These are phyloP conservation scores for Cladosporium oxysporum DNA, from an alignment of 2,329 filamentous ascomycete genomes.

Conservation along the genomic window DNA sequence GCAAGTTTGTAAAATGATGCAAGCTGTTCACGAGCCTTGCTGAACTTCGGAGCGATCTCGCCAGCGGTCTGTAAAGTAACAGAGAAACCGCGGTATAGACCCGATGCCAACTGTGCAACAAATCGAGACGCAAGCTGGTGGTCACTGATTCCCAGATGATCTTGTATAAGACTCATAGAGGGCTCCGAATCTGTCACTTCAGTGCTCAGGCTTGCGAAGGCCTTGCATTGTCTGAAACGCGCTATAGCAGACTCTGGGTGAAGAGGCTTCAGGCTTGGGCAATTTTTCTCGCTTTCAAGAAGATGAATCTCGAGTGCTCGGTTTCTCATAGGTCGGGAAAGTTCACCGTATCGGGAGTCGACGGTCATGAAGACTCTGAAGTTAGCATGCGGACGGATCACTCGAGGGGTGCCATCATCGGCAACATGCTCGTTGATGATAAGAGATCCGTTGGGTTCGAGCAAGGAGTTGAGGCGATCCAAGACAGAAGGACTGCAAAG, in stretches of 20 bases:
- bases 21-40: constrained; percentile 19
- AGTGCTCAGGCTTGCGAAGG: background rate
- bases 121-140: constrained; percentile 24
- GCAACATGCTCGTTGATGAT: constrained; percentile 93
- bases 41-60: constrained; percentile 16
- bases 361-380: constrained; percentile 94
- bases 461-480: constrained; percentile 88
- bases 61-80: background rate
- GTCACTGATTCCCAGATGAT: constrained; percentile 31
- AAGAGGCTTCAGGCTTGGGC: constrained; percentile 22
- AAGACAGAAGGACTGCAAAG: constrained; percentile 93
- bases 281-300: background rate
- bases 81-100: constrained; percentile 22
- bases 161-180: constrained; percentile 14
- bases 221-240: constrained; percentile 26
- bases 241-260: constrained; percentile 34
- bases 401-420: constrained; percentile 74
- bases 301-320: constrained; percentile 88
- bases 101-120: constrained; percentile 23
- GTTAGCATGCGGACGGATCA: constrained; percentile 78
- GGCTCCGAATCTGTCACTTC: background rate
- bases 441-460: constrained; percentile 84
- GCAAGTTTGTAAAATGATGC: constrained; percentile 37
- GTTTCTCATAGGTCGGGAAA: constrained; percentile 96
- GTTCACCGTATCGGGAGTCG: constrained; percentile 86